Evolutionary conservation across 306 rosid species (phyloP).

Genomic region (Acacia melanoxylon): DNA sequence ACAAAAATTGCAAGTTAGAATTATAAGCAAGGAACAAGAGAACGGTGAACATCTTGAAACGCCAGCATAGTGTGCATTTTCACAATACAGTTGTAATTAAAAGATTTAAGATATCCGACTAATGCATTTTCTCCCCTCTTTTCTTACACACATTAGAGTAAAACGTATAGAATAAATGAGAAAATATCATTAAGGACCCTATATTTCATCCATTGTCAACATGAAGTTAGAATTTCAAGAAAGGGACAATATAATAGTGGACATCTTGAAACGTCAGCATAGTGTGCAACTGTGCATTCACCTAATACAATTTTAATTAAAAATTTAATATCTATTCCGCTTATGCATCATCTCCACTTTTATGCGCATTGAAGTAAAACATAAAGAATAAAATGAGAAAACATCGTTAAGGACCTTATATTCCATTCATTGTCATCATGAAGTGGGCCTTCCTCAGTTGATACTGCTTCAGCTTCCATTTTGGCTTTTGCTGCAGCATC

Average conservation of each 20-base stretch:
- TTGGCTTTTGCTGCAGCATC: slow-evolving; percentile 91
- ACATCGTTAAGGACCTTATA: slow-evolving; percentile 66
- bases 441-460: slow-evolving; percentile 61
- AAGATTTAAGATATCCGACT: not conserved
- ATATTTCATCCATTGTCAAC: not conserved
- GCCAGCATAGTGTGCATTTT: not conserved
- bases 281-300: not conserved
- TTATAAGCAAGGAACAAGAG: slow-evolving; percentile 5
- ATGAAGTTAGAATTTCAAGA: slow-evolving; percentile 18
- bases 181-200: not conserved
- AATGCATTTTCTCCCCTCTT: slow-evolving; percentile 2
- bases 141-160: not conserved
- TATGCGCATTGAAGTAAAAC: not conserved
- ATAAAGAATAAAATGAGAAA: not conserved
- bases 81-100: slow-evolving; percentile 6
- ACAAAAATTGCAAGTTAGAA: slow-evolving; percentile 10
- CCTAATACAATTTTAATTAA: not conserved
- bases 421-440: slow-evolving; percentile 95
- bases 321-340: not conserved
- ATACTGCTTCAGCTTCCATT: slow-evolving; percentile 65
- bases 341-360: slow-evolving; percentile 6
- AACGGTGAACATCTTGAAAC: not conserved
- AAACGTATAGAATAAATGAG: not conserved
- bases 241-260: not conserved
- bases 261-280: not conserved